phyloP scores from a whole-genome alignment of 2,329 filamentous ascomycete genomes.

The Phaeoacremonium minimum region DNA sequence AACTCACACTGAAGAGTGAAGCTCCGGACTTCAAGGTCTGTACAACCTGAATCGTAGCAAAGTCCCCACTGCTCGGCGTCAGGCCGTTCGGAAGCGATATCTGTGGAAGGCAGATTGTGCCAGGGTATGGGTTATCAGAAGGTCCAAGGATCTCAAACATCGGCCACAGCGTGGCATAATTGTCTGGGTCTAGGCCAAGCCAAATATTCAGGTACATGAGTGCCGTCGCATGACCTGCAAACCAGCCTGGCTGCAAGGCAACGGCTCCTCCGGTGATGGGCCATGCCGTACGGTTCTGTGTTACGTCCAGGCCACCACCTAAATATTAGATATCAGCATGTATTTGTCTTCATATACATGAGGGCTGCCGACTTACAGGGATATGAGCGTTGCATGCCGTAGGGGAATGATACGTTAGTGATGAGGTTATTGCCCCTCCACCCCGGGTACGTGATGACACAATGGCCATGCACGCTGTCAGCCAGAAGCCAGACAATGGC shows the following conservation, averaged over 20 bases:
- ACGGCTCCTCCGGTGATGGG: constrained; percentile 62
- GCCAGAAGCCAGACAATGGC: too few relatives aligned
- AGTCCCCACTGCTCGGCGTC: constrained; percentile 57
- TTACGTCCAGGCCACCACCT: too few relatives aligned
- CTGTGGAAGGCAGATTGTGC: constrained; percentile 67
- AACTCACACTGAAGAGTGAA: constrained; percentile 61
- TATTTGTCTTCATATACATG: too few relatives aligned
- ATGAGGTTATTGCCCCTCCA: constrained; percentile 84
- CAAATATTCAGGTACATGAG: constrained; percentile 72
- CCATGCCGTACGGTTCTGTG: constrained; percentile 67
- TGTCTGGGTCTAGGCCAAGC: constrained; percentile 55
- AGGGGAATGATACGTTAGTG: constrained; percentile 74
- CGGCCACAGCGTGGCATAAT: constrained; percentile 63
- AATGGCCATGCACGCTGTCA: too few relatives aligned
- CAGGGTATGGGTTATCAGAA: constrained; percentile 57
- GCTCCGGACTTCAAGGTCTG: constrained; percentile 66
- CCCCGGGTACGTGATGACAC: constrained; percentile 81
- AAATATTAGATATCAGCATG: too few relatives aligned
- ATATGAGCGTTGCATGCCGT: constrained; percentile 93
- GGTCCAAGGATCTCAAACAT: constrained; percentile 64
- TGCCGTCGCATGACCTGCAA: constrained; percentile 60
- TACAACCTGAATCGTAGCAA: constrained; percentile 69
- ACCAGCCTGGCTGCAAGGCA: constrained; percentile 69
- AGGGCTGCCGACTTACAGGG: constrained; percentile 90
- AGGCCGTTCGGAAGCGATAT: constrained; percentile 60